These are phyloP conservation scores for Naganishia vishniacii DNA, from an alignment of 768 basidiomycete genomes.

Conservation along the genomic window DNA sequence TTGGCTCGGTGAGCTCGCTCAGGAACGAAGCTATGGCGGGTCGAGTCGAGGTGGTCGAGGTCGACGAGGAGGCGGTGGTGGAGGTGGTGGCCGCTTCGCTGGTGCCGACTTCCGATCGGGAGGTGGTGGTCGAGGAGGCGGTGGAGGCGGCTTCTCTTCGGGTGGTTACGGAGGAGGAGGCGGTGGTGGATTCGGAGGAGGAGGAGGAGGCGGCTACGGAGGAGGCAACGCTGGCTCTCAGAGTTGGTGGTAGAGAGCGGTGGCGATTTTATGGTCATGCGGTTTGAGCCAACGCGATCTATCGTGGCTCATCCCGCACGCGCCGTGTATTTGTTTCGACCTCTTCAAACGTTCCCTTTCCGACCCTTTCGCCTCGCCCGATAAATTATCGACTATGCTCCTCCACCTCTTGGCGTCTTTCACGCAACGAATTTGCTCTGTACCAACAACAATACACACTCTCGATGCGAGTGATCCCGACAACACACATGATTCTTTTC, in stretches of 20 bases:
- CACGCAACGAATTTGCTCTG: slow-evolving; percentile 16
- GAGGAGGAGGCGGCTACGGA: slow-evolving; percentile 23
- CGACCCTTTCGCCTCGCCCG: not conserved
- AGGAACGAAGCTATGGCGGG: slow-evolving; percentile 64
- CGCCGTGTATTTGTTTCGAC: too few species aligned
- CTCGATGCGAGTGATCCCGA: not conserved
- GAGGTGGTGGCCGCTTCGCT: slow-evolving; percentile 52
- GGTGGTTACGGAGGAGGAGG: slow-evolving; percentile 46
- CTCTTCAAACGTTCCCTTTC: not conserved
- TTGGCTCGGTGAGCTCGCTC: slow-evolving; percentile 82
- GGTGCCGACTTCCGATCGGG: slow-evolving; percentile 52
- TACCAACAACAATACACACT: slow-evolving; percentile 14
- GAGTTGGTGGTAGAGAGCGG: slow-evolving; percentile 24
- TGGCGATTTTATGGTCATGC: too few species aligned
- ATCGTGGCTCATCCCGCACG: too few species aligned
- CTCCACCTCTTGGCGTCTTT: slow-evolving; percentile 20
- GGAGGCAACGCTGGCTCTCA: slow-evolving; percentile 11
- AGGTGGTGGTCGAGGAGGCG: slow-evolving; percentile 42
- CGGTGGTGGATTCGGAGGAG: slow-evolving; percentile 44
- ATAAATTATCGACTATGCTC: slow-evolving; percentile 19
- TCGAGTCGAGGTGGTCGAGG: slow-evolving; percentile 45
- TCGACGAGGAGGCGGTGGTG: slow-evolving; percentile 53
- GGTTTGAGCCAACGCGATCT: too few species aligned
- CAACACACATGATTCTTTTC: slow-evolving; percentile 2
- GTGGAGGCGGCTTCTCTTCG: slow-evolving; percentile 45